Evolutionary conservation across 2,329 filamentous ascomycete genomes (phyloP).

Genomic region (Penicillium brasilianum): DNA sequence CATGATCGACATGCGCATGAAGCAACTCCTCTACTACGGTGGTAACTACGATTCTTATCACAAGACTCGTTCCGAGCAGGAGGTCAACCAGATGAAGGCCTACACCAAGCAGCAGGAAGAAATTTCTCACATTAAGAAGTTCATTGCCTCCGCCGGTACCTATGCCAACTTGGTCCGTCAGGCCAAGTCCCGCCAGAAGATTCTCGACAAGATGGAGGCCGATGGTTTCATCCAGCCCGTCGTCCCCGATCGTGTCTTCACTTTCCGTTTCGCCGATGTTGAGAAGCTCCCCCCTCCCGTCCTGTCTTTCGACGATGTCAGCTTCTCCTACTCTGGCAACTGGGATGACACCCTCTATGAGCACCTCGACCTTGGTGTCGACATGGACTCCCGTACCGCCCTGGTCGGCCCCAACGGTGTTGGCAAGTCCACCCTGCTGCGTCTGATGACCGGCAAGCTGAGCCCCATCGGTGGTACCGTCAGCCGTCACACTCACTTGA

Average conservation of each 20-base stretch:
- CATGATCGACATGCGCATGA: conserved; percentile 98
- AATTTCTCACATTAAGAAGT: conserved; percentile 99
- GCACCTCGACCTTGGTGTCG: conserved; percentile 95
- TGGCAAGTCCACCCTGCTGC: conserved; percentile 94
- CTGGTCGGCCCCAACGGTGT: conserved; percentile 99
- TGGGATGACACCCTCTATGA: conserved; percentile 91
- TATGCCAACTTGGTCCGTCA: conserved; percentile 99
- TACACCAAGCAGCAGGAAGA: conserved; percentile 99
- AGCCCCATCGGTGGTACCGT: conserved; percentile 82
- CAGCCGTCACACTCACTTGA: conserved; percentile 94
- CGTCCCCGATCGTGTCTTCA: conserved; percentile 82
- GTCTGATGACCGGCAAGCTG: conserved; percentile 95
- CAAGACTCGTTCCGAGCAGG: conserved; percentile 93
- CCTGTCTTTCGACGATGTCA: conserved; percentile 93
- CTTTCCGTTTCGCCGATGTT: conserved; percentile 97
- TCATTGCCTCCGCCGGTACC: conserved; percentile 98
- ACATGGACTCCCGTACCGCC: conserved; percentile 98
- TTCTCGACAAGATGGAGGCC: conserved; percentile 99
- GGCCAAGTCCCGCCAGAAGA: conserved; percentile 99
- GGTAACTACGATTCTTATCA: conserved; percentile 99
- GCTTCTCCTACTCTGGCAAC: conserved; percentile 95
- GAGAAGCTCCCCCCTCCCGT: conserved; percentile 99
- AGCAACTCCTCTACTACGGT: conserved; percentile 93
- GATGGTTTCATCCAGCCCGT: conserved; percentile 98
- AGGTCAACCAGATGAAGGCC: conserved; percentile 98